Evolutionary conservation across 108 stramenopile species (phyloP), one percentile per base, ranked within the genome.

Genomic region (Cylindrotheca closterium): DNA sequence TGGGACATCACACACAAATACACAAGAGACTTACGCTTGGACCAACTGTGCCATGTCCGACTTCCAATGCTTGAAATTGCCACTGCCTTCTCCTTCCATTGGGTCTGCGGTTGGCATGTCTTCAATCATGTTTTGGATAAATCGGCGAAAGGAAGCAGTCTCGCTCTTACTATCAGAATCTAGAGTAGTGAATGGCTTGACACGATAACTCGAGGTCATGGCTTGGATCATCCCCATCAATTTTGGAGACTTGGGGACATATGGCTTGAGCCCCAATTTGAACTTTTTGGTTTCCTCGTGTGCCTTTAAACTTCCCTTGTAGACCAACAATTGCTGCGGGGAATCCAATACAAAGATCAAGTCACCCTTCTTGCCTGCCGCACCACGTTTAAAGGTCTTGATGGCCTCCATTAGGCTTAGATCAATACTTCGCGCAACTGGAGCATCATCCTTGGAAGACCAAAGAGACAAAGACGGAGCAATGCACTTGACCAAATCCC

Each of bases 391-490:
- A 32, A 32, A 54, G 15, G 47, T 65, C 3, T 70, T 33, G 33
- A 80, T 50, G 2, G 55, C 70, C 25, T 60, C 58, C 7, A 42
- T 7, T 27, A 29, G 25, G 42, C 25, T 65, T 47, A 75, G 50
- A 19, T 62, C 68, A 18, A 80, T 42, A 17, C 48, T 50, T 55
- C 70, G 65, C n/a, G 68, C 7, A 8, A 79, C 29, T 1, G 46
- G 7, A 49, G 62, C 60, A 23, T 74, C 71, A n/a, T 58, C 47
- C 42, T 42, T 51, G 34, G 48, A 21, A 24, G 63, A 72, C 85
- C 85, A 86, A 3, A 82, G 45, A 51, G 77, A 75, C 10, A 86
- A 33, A 0, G 68, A 59, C 3, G 84, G 85, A 3, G 76, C 73
- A 32, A 86, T 55, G 42, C 60, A 74, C 30, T 77, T 70, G 7